These are phyloP conservation scores for Vicia faba DNA, from an alignment of 306 rosid species.

Conservation along the genomic window DNA sequence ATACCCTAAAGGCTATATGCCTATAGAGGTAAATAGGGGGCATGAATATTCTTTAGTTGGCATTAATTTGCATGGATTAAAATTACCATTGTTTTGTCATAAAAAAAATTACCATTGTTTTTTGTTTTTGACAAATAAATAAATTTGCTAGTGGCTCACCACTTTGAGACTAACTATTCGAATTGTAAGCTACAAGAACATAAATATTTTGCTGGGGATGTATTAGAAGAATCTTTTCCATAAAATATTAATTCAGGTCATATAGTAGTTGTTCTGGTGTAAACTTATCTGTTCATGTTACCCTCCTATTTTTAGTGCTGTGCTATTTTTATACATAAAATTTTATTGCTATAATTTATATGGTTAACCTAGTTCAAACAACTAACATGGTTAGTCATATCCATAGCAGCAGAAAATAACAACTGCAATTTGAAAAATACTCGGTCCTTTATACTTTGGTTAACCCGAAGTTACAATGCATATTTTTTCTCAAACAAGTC, in stretches of 20 bases:
- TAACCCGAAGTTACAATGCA: slow-evolving; percentile 14
- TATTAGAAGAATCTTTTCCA: background rate
- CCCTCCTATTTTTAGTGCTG: background rate
- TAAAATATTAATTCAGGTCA: background rate
- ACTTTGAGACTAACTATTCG: slow-evolving; percentile 13
- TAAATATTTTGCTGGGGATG: too few relatives aligned
- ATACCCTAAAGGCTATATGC: slow-evolving; percentile 5
- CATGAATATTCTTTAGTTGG: slow-evolving; percentile 22
- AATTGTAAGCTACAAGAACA: slow-evolving; percentile 7
- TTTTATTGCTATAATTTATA: background rate
- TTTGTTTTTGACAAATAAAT: background rate
- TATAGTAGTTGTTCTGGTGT: slow-evolving; percentile 4
- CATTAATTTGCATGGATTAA: slow-evolving; percentile 28
- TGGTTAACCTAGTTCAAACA: background rate
- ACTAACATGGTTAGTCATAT: background rate
- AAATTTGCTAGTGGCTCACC: slow-evolving; percentile 19
- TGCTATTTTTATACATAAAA: background rate
- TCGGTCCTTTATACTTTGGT: slow-evolving; percentile 29
- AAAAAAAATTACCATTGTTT: slow-evolving; percentile 18
- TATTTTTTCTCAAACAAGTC: slow-evolving; percentile 1
- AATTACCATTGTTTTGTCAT: slow-evolving; percentile 14
- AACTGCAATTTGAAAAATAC: background rate
- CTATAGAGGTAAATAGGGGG: slow-evolving; percentile 19
- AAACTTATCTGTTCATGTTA: background rate
- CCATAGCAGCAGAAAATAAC: slow-evolving; percentile 3